Evolutionary conservation across 495 filamentous ascomycete genomes (phyloP).

Genomic region (Talaromyces adpressus): DNA sequence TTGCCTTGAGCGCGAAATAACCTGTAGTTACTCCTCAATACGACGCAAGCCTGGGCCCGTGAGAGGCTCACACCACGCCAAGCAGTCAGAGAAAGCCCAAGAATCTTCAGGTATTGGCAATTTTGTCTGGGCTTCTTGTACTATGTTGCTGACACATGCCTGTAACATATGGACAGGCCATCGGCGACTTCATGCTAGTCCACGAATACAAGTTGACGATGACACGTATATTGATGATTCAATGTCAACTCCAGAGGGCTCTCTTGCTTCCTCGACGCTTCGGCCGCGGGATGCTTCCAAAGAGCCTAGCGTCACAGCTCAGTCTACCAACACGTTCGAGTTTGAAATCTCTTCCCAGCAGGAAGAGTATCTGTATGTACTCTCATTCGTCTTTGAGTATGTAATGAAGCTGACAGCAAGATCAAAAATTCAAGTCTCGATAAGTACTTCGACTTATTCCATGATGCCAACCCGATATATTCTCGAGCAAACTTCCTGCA

Average conservation of each 20-base stretch:
- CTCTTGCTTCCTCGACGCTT: background rate
- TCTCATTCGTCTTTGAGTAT: background rate
- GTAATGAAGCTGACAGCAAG: background rate
- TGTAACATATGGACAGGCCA: background rate
- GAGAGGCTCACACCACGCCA: conserved; percentile 2
- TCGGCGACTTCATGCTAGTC: background rate
- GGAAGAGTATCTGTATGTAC: background rate
- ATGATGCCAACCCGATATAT: background rate
- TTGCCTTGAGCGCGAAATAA: background rate
- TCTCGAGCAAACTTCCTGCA: background rate
- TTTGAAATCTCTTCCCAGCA: background rate
- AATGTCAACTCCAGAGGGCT: background rate
- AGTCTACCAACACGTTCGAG: background rate
- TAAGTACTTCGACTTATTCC: background rate
- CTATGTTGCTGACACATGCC: background rate
- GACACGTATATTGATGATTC: background rate
- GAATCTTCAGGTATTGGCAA: background rate
- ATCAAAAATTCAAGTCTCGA: background rate
- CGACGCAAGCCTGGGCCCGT: background rate
- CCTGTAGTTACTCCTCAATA: background rate
- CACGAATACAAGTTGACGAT: background rate
- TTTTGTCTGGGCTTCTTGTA: background rate
- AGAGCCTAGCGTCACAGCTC: background rate
- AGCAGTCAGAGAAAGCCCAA: background rate
- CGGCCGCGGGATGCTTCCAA: background rate